Conservation (phyloP, 352 stramenopile genomes). For the Globisporangium abappressorium region DNA sequence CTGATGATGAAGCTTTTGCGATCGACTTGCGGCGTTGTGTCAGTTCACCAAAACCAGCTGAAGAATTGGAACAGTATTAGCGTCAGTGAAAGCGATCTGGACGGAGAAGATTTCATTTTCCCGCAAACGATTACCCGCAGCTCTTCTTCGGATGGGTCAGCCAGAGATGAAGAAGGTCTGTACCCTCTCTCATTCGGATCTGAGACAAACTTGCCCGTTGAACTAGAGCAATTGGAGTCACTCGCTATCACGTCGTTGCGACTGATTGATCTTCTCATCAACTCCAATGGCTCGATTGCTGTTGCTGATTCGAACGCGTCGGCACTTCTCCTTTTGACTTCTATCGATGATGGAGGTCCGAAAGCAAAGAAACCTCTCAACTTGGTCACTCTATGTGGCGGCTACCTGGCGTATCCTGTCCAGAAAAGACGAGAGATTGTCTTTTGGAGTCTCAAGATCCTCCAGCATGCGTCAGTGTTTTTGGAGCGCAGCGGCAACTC, state of each 20-base stretch:
- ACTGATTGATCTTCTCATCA: slow-evolving; percentile 42
- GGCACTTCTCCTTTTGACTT: slow-evolving; percentile 33
- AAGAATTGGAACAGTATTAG: slow-evolving; percentile 19
- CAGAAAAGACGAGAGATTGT: slow-evolving; percentile 35
- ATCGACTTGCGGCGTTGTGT: slow-evolving; percentile 32
- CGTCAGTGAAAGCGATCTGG: slow-evolving; percentile 4
- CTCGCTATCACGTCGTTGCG: slow-evolving; percentile 45
- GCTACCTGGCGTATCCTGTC: slow-evolving; percentile 49
- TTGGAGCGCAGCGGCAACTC: slow-evolving; percentile 12
- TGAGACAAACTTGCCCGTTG: slow-evolving; percentile 19
- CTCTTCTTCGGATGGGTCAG: slow-evolving; percentile 6
- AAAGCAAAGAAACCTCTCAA: slow-evolving; percentile 41
- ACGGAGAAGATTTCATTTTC: slow-evolving; percentile 16
- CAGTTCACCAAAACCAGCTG: slow-evolving; percentile 12
- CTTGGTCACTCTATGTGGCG: slow-evolving; percentile 47
- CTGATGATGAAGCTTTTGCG: slow-evolving; percentile 62
- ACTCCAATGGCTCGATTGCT: slow-evolving; percentile 3
- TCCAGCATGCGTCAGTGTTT: slow-evolving; percentile 39
- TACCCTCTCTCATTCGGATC: slow-evolving; percentile 38
- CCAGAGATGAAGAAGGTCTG: slow-evolving; percentile 10
- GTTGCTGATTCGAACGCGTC: slow-evolving; percentile 6
- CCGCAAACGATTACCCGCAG: slow-evolving; percentile 3
- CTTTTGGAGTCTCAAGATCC: slow-evolving; percentile 45
- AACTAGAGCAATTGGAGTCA: slow-evolving; percentile 30
- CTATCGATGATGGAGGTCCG: slow-evolving; percentile 40